Evolutionary conservation across 192 early-diverging fungal species (phyloP), one percentile per base, ranked within the genome.

Genomic region (Umbelopsis vinacea): DNA sequence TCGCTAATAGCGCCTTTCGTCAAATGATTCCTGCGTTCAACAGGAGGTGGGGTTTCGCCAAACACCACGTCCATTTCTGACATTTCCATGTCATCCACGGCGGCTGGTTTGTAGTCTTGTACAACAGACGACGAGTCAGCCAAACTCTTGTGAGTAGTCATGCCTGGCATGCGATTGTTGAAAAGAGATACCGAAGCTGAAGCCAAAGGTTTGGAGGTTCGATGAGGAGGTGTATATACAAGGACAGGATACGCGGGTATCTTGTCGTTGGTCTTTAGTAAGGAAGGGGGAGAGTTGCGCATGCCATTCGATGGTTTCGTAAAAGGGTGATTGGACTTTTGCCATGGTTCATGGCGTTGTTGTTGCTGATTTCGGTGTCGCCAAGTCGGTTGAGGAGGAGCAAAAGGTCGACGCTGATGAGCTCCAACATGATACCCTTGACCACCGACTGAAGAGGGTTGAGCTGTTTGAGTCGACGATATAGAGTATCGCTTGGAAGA

Each of bases 91-190:
- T 70, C 37, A n/a, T 54, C 53, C 9, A n/a, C 43, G n/a, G 26
- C 43, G n/a, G 26, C 19, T 12, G 45, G 45, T n/a, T 47, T 22
- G 8, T 23, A 26, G 67, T 69, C 48, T 46, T 37, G 48, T 12
- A 63, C 14, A 37, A 29, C 33, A 63, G 57, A 26, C 29, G 57
- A 12, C 15, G 35, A 22, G 50, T 21, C 69, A 54, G 23, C 33
- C 10, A 70, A 46, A 52, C 26, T 33, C 50, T 53, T 52, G 15
- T 70, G 52, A 12, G 69, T 70, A 14, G 47, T 70, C 69, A 70
- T 70, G 21, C 69, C 69, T 12, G 69, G 69, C 69, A 70, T 70
- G 50, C 50, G 69, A 35, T 70, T 53, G 69, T 70, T 70, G 69
- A 70, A 70, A 14, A 70, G 17, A 23, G 69, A 70, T 29, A 70